Evolutionary conservation across 352 stramenopile genomes (phyloP).

Genomic region (Pelagophyceae sp.): DNA sequence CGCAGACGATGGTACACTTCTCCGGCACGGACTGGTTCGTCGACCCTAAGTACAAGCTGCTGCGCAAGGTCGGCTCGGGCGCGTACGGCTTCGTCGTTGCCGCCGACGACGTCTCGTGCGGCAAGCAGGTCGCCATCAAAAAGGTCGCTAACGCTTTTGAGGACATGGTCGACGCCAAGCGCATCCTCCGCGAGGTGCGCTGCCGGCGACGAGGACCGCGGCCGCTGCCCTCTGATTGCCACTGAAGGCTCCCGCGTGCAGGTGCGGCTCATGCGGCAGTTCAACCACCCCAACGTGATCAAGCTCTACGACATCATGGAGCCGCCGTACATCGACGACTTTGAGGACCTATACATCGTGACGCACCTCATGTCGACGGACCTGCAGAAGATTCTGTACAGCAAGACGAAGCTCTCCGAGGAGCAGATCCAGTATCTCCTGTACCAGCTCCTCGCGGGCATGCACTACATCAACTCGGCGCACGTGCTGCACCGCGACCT

Average conservation of each 20-base stretch:
- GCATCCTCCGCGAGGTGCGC: conserved; percentile 95
- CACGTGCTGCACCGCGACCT: conserved; percentile 83
- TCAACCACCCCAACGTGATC: conserved; percentile 81
- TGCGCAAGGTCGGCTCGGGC: not conserved
- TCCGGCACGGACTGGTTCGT: conserved; percentile 9
- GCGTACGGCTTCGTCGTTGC: conserved; percentile 13
- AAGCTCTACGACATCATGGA: conserved; percentile 82
- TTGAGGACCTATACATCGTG: conserved; percentile 95
- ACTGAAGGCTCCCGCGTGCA: too few relatives aligned
- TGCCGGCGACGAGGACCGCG: too few relatives aligned
- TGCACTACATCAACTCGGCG: conserved; percentile 88
- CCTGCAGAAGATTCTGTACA: conserved; percentile 95
- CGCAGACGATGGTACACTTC: conserved; percentile 10
- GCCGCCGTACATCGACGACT: conserved; percentile 80
- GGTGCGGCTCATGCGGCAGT: conserved; percentile 77
- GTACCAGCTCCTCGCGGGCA: conserved; percentile 84
- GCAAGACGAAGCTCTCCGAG: conserved; percentile 70
- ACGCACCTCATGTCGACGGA: conserved; percentile 96
- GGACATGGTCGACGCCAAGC: conserved; percentile 97
- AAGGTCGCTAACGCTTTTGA: conserved; percentile 91
- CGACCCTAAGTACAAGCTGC: conserved; percentile 10
- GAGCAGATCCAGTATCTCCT: conserved; percentile 92
- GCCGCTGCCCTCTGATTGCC: conserved; percentile 73
- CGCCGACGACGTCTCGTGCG: conserved; percentile 29
- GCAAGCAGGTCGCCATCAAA: conserved; percentile 83